Evolutionary conservation across 805 yeast species (phyloP), one percentile per base, ranked within the genome.

Genomic region (Metschnikowia kunwiensis): DNA sequence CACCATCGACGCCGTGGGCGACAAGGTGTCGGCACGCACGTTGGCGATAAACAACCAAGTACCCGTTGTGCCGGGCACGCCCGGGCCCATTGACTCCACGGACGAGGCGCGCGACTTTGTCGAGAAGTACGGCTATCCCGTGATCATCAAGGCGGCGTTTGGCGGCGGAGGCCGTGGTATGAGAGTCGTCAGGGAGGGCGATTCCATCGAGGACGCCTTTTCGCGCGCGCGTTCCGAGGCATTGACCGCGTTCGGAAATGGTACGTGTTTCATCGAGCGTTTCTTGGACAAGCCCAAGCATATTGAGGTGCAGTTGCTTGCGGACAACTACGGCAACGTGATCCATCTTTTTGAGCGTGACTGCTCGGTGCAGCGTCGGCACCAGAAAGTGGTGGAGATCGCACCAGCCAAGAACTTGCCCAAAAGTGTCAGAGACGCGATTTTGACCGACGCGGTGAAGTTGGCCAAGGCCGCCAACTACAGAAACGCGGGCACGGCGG

Each of bases 121-220:
- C 24, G 76, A 68, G 29, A 57, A 87, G 65, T 75, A 91, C 63
- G 98, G 98, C 21, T 89, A 63, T 68, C 98, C 98, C 7, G 97
- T 93, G 32, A 91, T 91, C 65, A 88, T 91, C 68, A 91, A 91
- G 68, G 98, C 98, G 30, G 98, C 98, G 24, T 93, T 85, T 58
- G 98, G 98, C 62, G 98, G 98, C 69, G 98, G 98, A 74, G 98
- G 98, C 59, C 81, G 97, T 69, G 98, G 98, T 77, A 93, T 91
- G 97, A 82, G 98, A 70, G 98, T 91, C 34, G 98, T 91, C 29
- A 75, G 94, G 57, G 96, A 91, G 65, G 97, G 96, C 54, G 98
- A 93, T 53, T 86, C 82, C 61, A 78, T 91, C 42, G 82, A 60
- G 30, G 97, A 91, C 60, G 97, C 97, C 24, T 91, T 93, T 70